Percentiles rank a stretch among this genome's conserved stretches.
These are phyloP conservation scores for Calonectria hawksworthii DNA, from an alignment of 2,329 filamentous ascomycete species.

Conservation along the genomic window DNA sequence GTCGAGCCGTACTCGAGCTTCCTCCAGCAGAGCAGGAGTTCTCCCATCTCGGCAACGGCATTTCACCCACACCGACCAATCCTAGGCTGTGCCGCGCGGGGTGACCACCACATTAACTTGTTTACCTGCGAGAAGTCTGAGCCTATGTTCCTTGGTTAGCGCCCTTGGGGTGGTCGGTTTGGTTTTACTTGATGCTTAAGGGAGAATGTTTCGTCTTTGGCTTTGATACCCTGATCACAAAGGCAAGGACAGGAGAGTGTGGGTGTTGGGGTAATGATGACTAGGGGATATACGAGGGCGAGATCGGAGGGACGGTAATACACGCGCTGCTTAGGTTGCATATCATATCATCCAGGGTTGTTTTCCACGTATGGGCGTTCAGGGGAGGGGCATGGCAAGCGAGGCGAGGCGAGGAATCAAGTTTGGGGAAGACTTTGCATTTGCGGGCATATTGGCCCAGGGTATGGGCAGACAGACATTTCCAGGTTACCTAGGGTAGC, in stretches of 20 bases:
- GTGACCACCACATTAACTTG: slow-evolving; percentile 92
- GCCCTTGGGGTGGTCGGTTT: slow-evolving; percentile 37
- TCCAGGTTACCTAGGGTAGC: slow-evolving; percentile 10
- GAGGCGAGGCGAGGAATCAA: slow-evolving; percentile 34
- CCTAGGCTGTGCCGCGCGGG: slow-evolving; percentile 86
- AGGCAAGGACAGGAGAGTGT: background rate
- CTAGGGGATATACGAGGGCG: slow-evolving; percentile 12
- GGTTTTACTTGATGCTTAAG: slow-evolving; percentile 27
- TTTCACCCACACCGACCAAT: slow-evolving; percentile 97
- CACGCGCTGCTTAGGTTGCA: slow-evolving; percentile 39
- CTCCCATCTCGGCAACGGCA: slow-evolving; percentile 88
- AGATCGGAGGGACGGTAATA: slow-evolving; percentile 34
- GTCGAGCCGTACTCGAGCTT: slow-evolving; percentile 94
- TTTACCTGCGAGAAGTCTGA: slow-evolving; percentile 77
- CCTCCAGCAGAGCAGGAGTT: slow-evolving; percentile 82
- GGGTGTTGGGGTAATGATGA: slow-evolving; percentile 21
- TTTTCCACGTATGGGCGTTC: slow-evolving; percentile 42
- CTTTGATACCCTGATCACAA: slow-evolving; percentile 22
- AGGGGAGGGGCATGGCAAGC: slow-evolving; percentile 36
- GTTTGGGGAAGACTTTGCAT: slow-evolving; percentile 24
- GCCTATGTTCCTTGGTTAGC: slow-evolving; percentile 48
- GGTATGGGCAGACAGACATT: slow-evolving; percentile 5
- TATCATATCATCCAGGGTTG: slow-evolving; percentile 40
- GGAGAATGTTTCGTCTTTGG: slow-evolving; percentile 7
- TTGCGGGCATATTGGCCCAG: slow-evolving; percentile 27